Percentiles rank a stretch among this genome's conserved stretches.
phyloP scores from a whole-genome alignment of 1,284 basidiomycete genomes.

The Pterulicium gracile region DNA sequence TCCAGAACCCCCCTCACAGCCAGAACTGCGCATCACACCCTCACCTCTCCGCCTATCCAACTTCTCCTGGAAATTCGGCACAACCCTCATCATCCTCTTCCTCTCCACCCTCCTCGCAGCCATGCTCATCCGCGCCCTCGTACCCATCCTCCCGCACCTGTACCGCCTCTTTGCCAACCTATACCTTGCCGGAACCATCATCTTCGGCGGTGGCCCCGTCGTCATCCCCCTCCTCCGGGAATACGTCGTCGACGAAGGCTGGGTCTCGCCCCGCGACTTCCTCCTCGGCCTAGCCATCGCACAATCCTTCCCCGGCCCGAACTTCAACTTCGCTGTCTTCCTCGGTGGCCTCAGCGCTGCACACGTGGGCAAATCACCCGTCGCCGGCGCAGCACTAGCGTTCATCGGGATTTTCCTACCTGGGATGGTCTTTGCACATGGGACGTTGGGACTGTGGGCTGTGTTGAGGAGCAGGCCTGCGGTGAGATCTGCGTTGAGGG shows the following conservation, averaged over 20 bases:
- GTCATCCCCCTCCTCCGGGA: constrained; percentile 45
- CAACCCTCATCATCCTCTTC: constrained; percentile 16
- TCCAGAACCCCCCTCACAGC: too few relatives aligned
- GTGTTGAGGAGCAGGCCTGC: constrained; percentile 27
- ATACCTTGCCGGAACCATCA: constrained; percentile 33
- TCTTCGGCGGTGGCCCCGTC: constrained; percentile 52
- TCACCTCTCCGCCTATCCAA: neutral
- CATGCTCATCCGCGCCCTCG: constrained; percentile 17
- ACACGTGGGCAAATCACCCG: constrained; percentile 18
- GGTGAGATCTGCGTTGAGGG: constrained; percentile 32
- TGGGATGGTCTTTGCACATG: constrained; percentile 39
- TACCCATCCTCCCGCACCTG: constrained; percentile 16
- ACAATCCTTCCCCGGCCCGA: constrained; percentile 43
- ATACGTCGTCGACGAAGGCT: constrained; percentile 44
- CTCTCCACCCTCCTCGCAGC: constrained; percentile 17
- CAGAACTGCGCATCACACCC: constrained; percentile 14
- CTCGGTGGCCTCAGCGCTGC: constrained; percentile 40
- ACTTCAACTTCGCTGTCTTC: constrained; percentile 49
- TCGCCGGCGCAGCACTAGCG: constrained; percentile 34
- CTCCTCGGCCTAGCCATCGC: constrained; percentile 45
- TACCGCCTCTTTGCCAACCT: constrained; percentile 25
- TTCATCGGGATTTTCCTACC: constrained; percentile 39
- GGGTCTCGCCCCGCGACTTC: constrained; percentile 43
- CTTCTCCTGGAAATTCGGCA: constrained; percentile 15
- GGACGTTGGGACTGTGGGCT: constrained; percentile 38